Evolutionary conservation across 2,329 filamentous ascomycete species (phyloP), one percentile per base, ranked within the genome.

Genomic region (Diaporthe longicolla): DNA sequence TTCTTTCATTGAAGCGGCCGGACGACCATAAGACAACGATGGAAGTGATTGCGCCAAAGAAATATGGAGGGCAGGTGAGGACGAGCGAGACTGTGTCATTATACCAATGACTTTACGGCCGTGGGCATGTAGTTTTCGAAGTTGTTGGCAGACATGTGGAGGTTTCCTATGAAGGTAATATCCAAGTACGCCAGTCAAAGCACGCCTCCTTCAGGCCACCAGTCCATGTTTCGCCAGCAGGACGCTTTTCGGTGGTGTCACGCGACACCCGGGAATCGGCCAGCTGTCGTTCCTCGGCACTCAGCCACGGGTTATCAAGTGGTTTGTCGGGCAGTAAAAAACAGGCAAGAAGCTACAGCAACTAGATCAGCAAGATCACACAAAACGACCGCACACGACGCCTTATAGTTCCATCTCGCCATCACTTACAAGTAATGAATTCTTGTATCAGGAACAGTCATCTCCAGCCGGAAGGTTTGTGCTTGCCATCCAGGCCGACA

Each of bases 131-230:
- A 57, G 3, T 57, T 57, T 21, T 57, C 35, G 54, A 57, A 57
- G 11, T 57, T 57, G 54, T 57, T 57, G 54, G 54, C 54, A 9
- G 54, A 57, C 54, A 57, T 5, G 54, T 57, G 54, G 8, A 57
- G 54, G 3, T 57, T 57, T 19, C 26, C 54, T 26, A 57, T 57
- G 1, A 57, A 17, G 2, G 29, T 26, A n/a, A 57, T 19, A 57
- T 21, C 54, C 29, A 57, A 1, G 54, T 57, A 26, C 54, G 6
- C 29, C 21, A 57, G 54, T 57, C 54, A 29, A 57, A 21, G 17
- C 26, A 32, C 10, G 54, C 54, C 9, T 57, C 29, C 7, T n/a
- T 32, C 7, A 57, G 54, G 26, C 52, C 52, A 11, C 54, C 54
- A 8, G 54, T 35, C 54, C 54, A 57, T 4, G 29, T 21, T 21